Percentiles rank a stretch among this genome's conserved stretches.
Evolutionary conservation across 176 grass and related monocot species (phyloP).

Genomic region (Hordeum marinum): DNA sequence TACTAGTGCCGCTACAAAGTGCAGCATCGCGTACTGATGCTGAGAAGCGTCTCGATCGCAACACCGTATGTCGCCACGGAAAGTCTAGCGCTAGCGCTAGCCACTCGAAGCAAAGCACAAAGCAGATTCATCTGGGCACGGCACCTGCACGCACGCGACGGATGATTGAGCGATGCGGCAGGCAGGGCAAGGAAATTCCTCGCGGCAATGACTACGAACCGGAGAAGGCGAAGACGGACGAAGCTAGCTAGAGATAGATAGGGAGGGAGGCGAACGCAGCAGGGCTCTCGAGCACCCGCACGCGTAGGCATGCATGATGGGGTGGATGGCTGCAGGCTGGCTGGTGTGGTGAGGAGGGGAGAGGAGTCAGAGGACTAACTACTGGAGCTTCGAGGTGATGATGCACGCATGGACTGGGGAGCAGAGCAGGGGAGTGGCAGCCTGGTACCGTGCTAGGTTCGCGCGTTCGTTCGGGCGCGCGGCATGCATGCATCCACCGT

Average conservation of each 20-base stretch:
- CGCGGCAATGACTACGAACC: neutral
- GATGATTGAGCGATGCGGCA: neutral
- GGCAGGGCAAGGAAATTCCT: neutral
- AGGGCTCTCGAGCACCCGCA: neutral
- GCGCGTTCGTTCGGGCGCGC: neutral
- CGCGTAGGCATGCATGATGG: slow-evolving; percentile 10
- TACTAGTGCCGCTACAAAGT: neutral
- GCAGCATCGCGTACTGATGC: neutral
- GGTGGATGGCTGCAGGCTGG: neutral
- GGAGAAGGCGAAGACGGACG: neutral
- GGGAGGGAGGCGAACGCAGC: neutral
- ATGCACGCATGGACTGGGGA: slow-evolving; percentile 28
- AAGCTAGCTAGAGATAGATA: neutral
- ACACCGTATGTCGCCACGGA: neutral
- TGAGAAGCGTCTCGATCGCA: neutral
- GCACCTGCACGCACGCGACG: neutral
- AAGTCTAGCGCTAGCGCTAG: neutral
- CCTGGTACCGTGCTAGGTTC: neutral
- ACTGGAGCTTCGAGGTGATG: neutral
- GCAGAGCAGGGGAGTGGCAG: neutral
- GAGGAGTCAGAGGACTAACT: too few species aligned
- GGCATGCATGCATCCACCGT: neutral
- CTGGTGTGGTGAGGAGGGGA: neutral
- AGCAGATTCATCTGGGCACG: neutral
- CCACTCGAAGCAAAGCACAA: neutral